Percentiles rank a stretch among this genome's conserved stretches.
Evolutionary conservation across 176 grass and related monocot species (phyloP).

Genomic region (Aegilops speltoides): DNA sequence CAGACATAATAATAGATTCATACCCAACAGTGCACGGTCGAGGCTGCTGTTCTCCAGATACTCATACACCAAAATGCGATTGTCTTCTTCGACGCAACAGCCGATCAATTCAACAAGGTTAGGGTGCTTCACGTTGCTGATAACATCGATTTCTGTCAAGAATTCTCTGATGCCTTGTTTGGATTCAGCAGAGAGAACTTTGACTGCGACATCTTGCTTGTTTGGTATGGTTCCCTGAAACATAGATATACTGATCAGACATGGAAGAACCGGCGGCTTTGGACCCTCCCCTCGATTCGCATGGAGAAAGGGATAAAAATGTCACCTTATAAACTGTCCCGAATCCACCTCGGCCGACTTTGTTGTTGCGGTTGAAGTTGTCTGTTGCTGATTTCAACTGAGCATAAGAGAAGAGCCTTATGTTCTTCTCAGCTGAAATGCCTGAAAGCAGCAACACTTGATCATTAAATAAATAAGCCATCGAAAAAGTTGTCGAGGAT

Average conservation of each 20-base stretch:
- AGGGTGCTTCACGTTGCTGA: conserved; percentile 80
- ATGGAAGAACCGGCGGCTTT: background rate
- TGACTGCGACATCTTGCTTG: conserved; percentile 54
- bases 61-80: conserved; percentile 90
- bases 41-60: conserved; percentile 82
- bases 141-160: conserved; percentile 90
- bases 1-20: background rate
- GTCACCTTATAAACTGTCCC: conserved; percentile 87
- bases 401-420: conserved; percentile 70
- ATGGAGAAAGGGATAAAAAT: background rate
- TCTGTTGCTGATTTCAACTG: conserved; percentile 80
- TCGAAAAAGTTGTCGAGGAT: background rate
- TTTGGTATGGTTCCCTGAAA: conserved; percentile 72
- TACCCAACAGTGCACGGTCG: conserved; percentile 79
- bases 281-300: background rate
- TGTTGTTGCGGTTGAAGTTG: conserved; percentile 63
- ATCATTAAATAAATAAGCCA: background rate
- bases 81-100: conserved; percentile 71
- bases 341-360: conserved; percentile 80
- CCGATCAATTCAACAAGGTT: conserved; percentile 92
- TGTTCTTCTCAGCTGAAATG: conserved; percentile 74
- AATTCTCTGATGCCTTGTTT: conserved; percentile 85
- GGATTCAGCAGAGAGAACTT: conserved; percentile 95
- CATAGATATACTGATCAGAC: background rate
- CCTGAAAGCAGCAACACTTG: conserved; percentile 47